These are phyloP conservation scores for Hygrocybe coccinea DNA, from an alignment of 768 basidiomycete genomes.

Conservation along the genomic window DNA sequence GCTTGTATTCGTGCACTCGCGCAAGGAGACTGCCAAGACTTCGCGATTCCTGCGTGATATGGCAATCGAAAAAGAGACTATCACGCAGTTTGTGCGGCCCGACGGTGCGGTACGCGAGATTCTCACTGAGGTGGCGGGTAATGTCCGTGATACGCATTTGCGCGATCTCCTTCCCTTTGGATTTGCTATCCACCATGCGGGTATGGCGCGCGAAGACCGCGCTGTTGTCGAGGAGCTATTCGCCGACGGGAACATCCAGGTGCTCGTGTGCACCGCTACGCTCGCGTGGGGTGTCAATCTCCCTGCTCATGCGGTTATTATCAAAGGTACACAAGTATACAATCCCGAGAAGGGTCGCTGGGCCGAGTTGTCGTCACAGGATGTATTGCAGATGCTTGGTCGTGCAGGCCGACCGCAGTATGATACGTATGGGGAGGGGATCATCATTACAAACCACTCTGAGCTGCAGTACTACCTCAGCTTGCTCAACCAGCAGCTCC, in stretches of 20 bases:
- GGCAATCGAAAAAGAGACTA: constrained; percentile 95
- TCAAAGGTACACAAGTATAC: constrained; percentile 99
- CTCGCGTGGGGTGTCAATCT: constrained; percentile 99
- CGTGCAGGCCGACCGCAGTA: constrained; percentile 96
- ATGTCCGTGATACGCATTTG: constrained; percentile 77
- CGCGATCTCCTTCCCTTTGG: constrained; percentile 92
- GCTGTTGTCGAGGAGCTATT: constrained; percentile 92
- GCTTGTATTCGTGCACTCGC: constrained; percentile 94
- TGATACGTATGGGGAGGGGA: constrained; percentile 95
- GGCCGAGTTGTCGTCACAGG: constrained; percentile 93
- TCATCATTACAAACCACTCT: constrained; percentile 96
- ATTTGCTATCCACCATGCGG: constrained; percentile 96
- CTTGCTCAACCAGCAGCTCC: constrained; percentile 93
- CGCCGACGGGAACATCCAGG: constrained; percentile 85
- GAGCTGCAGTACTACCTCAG: constrained; percentile 97
- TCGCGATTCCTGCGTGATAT: constrained; percentile 90
- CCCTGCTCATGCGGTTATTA: constrained; percentile 96
- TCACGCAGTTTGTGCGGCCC: constrained; percentile 92
- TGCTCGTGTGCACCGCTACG: constrained; percentile 94
- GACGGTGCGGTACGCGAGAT: constrained; percentile 91
- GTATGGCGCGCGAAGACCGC: constrained; percentile 90
- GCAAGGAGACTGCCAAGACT: constrained; percentile 98
- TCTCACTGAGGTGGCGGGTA: constrained; percentile 73
- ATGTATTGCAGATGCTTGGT: constrained; percentile 97
- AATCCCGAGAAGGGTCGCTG: constrained; percentile 98